phyloP scores from a whole-genome alignment of 306 rosid species.

The Glycine soja region DNA sequence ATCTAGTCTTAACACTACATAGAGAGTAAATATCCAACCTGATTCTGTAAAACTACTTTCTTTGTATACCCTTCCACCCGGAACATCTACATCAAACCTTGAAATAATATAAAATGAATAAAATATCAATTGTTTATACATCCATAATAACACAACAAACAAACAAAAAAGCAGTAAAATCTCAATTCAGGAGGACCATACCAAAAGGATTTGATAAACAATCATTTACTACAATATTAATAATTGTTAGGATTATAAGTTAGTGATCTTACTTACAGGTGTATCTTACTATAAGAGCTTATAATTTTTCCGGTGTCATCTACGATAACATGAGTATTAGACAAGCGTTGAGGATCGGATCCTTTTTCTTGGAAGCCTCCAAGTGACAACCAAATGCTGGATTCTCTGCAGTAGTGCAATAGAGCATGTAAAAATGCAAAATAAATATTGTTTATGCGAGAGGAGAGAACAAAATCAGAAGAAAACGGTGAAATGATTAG shows the following conservation, averaged over 20 bases:
- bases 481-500: neutral
- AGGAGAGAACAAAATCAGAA: too few relatives aligned
- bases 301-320: constrained; percentile 82
- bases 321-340: constrained; percentile 83
- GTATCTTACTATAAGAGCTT: constrained; percentile 83
- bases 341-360: constrained; percentile 75
- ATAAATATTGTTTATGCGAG: too few relatives aligned
- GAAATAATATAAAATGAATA: constrained; percentile 33
- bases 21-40: constrained; percentile 57
- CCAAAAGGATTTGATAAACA: too few relatives aligned
- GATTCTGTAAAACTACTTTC: constrained; percentile 86
- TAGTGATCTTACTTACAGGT: constrained; percentile 75
- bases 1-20: too few relatives aligned
- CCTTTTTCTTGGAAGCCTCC: constrained; percentile 97
- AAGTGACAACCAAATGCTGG: constrained; percentile 93
- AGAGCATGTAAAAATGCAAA: too few relatives aligned
- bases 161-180: constrained; percentile 25
- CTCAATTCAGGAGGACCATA: constrained; percentile 10
- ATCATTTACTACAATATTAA: too few relatives aligned
- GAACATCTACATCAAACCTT: constrained; percentile 96
- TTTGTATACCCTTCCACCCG: constrained; percentile 90
- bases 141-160: constrained; percentile 1
- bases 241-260: too few relatives aligned
- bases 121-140: constrained; percentile 15
- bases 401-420: constrained; percentile 60